Evolutionary conservation across 2,329 filamentous ascomycete species (phyloP).

Genomic region (Ascochyta viciae-villosae): DNA sequence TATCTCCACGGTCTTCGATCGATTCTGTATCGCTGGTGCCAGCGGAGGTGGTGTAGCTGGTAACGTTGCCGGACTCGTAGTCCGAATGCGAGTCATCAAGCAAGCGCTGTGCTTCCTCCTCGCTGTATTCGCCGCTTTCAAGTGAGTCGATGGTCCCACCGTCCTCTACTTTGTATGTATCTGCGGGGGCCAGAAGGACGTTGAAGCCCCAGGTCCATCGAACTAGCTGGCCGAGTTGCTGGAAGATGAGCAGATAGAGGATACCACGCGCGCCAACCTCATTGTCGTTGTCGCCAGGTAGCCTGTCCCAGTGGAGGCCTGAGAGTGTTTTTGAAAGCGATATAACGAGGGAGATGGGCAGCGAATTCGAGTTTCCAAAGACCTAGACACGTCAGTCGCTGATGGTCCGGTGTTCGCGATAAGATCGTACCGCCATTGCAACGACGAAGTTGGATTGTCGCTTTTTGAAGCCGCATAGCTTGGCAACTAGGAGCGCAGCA

Average conservation of each 20-base stretch:
- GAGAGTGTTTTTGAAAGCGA: conserved; percentile 91
- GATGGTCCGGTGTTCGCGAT: neutral
- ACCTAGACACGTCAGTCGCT: conserved; percentile 59
- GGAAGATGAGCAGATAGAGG: conserved; percentile 94
- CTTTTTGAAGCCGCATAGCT: conserved; percentile 80
- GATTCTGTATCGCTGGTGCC: conserved; percentile 42
- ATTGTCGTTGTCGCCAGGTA: conserved; percentile 92
- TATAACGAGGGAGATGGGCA: conserved; percentile 94
- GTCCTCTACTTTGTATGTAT: conserved; percentile 71
- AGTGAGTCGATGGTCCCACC: conserved; percentile 48
- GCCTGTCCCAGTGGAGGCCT: conserved; percentile 90
- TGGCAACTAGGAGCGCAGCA: conserved; percentile 74
- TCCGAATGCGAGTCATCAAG: conserved; percentile 55
- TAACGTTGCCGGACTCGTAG: conserved; percentile 56
- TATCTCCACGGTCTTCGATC: conserved; percentile 38
- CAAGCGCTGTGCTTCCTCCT: conserved; percentile 52
- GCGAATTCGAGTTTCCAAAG: conserved; percentile 97
- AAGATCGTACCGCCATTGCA: conserved; percentile 78
- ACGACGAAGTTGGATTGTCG: conserved; percentile 92
- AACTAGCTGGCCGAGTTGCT: conserved; percentile 93
- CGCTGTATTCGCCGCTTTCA: conserved; percentile 62
- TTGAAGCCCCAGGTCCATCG: conserved; percentile 99
- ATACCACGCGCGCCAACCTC: conserved; percentile 94
- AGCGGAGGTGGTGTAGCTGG: conserved; percentile 49
- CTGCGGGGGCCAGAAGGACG: conserved; percentile 85